Percentiles rank a stretch among this genome's conserved stretches.
Evolutionary conservation across 106 monocot genomes (phyloP).

Genomic region (Apostasia shenzhenica): DNA sequence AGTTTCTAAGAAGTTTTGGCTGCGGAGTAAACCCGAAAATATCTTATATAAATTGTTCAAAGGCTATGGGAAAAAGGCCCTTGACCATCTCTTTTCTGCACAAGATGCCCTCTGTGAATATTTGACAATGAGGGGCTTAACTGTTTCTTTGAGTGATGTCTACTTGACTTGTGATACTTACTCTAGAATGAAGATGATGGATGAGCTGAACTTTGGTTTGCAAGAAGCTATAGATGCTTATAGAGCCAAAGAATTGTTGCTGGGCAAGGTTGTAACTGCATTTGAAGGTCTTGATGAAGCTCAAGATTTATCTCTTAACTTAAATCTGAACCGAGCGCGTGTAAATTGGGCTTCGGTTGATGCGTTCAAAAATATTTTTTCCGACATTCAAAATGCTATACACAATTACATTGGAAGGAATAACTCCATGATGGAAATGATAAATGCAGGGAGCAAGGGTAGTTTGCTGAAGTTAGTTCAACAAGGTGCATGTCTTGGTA

Average conservation of each 20-base stretch:
- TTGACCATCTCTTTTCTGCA: slow-evolving; percentile 45
- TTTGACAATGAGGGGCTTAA: slow-evolving; percentile 65
- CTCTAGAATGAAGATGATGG: slow-evolving; percentile 48
- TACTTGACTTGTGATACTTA: slow-evolving; percentile 53
- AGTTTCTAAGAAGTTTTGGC: slow-evolving; percentile 20
- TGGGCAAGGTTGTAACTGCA: slow-evolving; percentile 20
- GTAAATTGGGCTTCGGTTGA: slow-evolving; percentile 32
- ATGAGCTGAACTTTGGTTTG: slow-evolving; percentile 53
- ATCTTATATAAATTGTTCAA: slow-evolving; percentile 55
- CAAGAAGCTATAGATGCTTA: slow-evolving; percentile 53
- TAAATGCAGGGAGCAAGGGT: slow-evolving; percentile 80
- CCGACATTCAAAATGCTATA: slow-evolving; percentile 41
- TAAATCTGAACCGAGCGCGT: slow-evolving; percentile 8
- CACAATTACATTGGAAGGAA: slow-evolving; percentile 38
- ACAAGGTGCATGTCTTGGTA: slow-evolving; percentile 74
- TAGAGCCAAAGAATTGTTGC: slow-evolving; percentile 24
- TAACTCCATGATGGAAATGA: slow-evolving; percentile 81
- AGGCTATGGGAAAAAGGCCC: slow-evolving; percentile 42
- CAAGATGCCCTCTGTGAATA: slow-evolving; percentile 82
- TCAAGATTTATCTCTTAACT: slow-evolving; percentile 11
- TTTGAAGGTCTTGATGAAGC: slow-evolving; percentile 18
- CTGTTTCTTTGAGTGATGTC: slow-evolving; percentile 71
- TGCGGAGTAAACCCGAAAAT: slow-evolving; percentile 26
- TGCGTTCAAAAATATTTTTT: slow-evolving; percentile 63
- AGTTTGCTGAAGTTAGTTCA: slow-evolving; percentile 65